Base-by-base conservation (phyloP, 768 basidiomycete species). In the Postia placenta region DNA sequence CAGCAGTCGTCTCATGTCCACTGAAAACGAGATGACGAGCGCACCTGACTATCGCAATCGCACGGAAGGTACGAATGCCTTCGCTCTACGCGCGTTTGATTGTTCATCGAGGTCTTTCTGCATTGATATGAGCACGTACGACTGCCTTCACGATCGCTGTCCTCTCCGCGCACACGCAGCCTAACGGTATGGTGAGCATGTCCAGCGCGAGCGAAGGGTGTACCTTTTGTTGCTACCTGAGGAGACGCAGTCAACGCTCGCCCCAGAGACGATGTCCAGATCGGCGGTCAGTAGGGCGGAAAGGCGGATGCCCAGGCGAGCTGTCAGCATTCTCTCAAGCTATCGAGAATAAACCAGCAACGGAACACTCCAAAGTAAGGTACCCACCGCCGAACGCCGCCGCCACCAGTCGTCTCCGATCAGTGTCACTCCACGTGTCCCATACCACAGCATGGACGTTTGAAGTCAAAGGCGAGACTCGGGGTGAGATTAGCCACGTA, bases 141-240 rank as follows among this genome's bases (percentile, higher is more conserved):
- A 87, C 82, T 23, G 92, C 94, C 65, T 96, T 96, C n/a, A 92
- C 86, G 47, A 99, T 72, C 0, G 94, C 94, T 0, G 95, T 97
- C 25, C 94, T 74, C 64, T 99, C 95, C 0, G 95, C 95, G 56
- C 95, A 98, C 51, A 97, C 93, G 0, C 87, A 78, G 1, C 78
- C 91, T 4, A 6, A 91, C 92, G 93, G 48, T n/a, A 17, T 22
- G n/a, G 15, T 17, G 7, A 5, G n/a, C n/a, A n/a, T n/a, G n/a
- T n/a, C n/a, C n/a, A n/a, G n/a, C n/a, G n/a, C n/a, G 11, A 25
- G 4, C 41, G 23, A 11, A 19, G 11, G 12, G 41, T 3, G 24
- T 25, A 9, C 5, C 9, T 19, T 11, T 43, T 5, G 14, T 15
- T 19, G 26, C 9, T 40, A 92, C 93, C 91, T 58, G 90, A 88